These are phyloP conservation scores for Boletellus sp. DNA, from an alignment of 768 basidiomycete genomes.

Conservation along the genomic window DNA sequence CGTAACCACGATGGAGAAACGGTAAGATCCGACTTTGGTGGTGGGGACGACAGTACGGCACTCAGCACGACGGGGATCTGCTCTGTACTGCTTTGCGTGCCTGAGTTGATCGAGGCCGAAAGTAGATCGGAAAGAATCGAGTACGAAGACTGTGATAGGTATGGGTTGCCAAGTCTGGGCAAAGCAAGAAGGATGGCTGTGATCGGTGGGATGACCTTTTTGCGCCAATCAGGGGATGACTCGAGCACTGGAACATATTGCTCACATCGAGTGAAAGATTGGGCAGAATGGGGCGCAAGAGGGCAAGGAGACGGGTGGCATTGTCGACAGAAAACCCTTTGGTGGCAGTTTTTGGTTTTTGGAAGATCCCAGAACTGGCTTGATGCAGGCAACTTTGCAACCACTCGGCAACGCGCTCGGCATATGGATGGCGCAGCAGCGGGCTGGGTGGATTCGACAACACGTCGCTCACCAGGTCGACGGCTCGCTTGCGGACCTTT, in stretches of 20 bases:
- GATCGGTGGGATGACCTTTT: slow-evolving; percentile 68
- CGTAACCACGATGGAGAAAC: slow-evolving; percentile 76
- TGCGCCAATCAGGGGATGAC: slow-evolving; percentile 10
- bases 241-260: slow-evolving; percentile 14
- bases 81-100: slow-evolving; percentile 44
- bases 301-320: slow-evolving; percentile 74
- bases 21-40: slow-evolving; percentile 62
- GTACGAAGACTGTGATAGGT: slow-evolving; percentile 85
- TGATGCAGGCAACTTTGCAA: slow-evolving; percentile 62
- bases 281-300: slow-evolving; percentile 59
- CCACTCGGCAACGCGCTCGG: slow-evolving; percentile 79
- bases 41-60: slow-evolving; percentile 65
- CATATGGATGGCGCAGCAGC: slow-evolving; percentile 78
- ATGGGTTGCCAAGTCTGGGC: slow-evolving; percentile 84
- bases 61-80: slow-evolving; percentile 61
- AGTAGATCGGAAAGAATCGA: slow-evolving; percentile 83
- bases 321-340: slow-evolving; percentile 63
- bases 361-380: slow-evolving; percentile 56
- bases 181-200: slow-evolving; percentile 71
- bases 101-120: slow-evolving; percentile 47
- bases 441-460: slow-evolving; percentile 77
- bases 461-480: slow-evolving; percentile 78
- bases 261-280: slow-evolving; percentile 69
- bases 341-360: slow-evolving; percentile 52
- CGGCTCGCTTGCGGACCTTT: slow-evolving; percentile 89